Percentiles rank a stretch among this genome's conserved stretches.
Conservation (phyloP, 2,329 filamentous ascomycete genomes). For the Diaporthe australafricana region DNA sequence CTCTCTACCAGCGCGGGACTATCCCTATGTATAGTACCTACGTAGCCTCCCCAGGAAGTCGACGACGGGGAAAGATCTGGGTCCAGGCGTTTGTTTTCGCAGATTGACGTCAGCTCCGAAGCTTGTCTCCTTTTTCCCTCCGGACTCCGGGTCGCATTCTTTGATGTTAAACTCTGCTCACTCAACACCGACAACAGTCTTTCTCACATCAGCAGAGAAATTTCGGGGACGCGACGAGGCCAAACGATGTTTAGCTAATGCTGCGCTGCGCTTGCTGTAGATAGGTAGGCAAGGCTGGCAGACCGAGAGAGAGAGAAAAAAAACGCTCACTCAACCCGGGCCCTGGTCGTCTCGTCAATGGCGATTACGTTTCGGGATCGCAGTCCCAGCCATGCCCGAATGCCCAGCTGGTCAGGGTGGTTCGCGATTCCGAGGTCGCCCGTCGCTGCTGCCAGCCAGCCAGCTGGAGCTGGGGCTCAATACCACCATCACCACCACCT, state of each 20-base stretch:
- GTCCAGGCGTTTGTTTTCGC: slow-evolving; percentile 14
- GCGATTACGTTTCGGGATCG: slow-evolving; percentile 26
- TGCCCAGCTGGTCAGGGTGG: slow-evolving; percentile 9
- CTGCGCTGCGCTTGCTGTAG: background rate
- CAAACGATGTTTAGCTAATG: background rate
- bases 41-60: background rate
- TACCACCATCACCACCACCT: too few species aligned
- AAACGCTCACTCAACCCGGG: background rate
- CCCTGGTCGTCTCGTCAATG: slow-evolving; percentile 23
- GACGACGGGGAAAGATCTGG: slow-evolving; percentile 23
- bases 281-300: background rate
- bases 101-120: slow-evolving; percentile 28
- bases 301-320: background rate
- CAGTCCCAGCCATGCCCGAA: slow-evolving; percentile 3
- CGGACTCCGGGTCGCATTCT: slow-evolving; percentile 14
- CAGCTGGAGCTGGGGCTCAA: too few species aligned
- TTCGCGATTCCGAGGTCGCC: slow-evolving; percentile 30
- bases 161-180: background rate
- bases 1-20: background rate
- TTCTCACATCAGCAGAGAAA: slow-evolving; percentile 15
- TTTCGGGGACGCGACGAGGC: background rate
- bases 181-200: background rate
- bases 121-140: slow-evolving; percentile 17
- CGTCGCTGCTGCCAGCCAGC: background rate
- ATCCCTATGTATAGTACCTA: slow-evolving; percentile 6